phyloP scores from a whole-genome alignment of 306 rosid genomes.

The Aeschynomene evenia region DNA sequence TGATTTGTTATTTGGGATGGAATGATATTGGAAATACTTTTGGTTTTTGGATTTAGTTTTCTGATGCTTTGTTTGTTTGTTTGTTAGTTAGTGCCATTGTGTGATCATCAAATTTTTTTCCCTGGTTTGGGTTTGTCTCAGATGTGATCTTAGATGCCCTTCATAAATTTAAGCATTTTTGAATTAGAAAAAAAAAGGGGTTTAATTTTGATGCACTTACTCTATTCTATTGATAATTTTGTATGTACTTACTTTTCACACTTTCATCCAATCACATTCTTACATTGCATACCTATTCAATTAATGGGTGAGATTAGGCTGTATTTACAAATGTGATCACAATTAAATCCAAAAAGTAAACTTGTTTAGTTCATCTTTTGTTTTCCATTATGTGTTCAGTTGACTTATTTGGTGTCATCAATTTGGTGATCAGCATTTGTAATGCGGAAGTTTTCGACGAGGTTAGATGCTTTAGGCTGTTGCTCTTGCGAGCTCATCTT shows the following conservation, averaged over 20 bases:
- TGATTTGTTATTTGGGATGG: neutral
- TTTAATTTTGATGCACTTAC: too few relatives aligned
- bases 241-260: too few relatives aligned
- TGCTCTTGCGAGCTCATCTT: conserved; percentile 4
- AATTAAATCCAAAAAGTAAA: neutral
- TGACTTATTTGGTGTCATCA: neutral
- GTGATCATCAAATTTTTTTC: neutral
- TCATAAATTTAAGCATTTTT: conserved; percentile 2
- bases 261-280: too few relatives aligned
- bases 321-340: too few relatives aligned
- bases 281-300: too few relatives aligned
- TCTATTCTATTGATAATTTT: too few relatives aligned
- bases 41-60: conserved; percentile 1
- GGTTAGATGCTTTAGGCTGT: conserved; percentile 1
- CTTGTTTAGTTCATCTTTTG: conserved; percentile 18
- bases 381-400: neutral
- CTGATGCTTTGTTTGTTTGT: neutral
- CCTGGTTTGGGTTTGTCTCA: neutral
- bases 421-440: neutral
- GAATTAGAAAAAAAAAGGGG: neutral
- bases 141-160: conserved; percentile 8
- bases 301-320: too few relatives aligned
- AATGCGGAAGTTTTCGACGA: neutral
- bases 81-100: neutral
- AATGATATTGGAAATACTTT: neutral